Evolutionary conservation across 2,329 filamentous ascomycete species (phyloP), one percentile per base, ranked within the genome.

Genomic region (Camillea tinctor): DNA sequence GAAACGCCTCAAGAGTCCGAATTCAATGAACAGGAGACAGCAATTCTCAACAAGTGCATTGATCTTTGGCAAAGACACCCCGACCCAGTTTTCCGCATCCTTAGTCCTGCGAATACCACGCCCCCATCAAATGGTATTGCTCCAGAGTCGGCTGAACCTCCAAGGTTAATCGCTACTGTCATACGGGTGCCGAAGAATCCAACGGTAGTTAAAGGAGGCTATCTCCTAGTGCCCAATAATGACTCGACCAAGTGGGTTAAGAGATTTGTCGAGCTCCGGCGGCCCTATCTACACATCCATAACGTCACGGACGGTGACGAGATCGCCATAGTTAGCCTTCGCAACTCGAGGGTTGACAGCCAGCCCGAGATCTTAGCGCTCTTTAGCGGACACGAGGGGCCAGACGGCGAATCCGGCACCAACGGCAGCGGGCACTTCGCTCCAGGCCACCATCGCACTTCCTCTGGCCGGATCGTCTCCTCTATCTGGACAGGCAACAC

Each of bases 261-360:
- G 68, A 88, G 94, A 50, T 98, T 96, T 71, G 92, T 97, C 54
- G 95, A 99, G 76, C 84, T 99, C 24, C 87, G 95, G 30, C 85
- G 90, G 56, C 95, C 95, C 0, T 99, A 98, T 73, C 82, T 99
- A 56, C 93, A 98, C 74, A 86, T 99, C 40, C 92, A 98, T 76
- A 90, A 87, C 22, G 88, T 90, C 0, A 87, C 88, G 0, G 91
- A 96, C 49, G 93, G 94, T 19, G 95, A 98, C 68, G 94, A 97
- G 75, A 84, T 97, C 52, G 92, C 89, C 57, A 88, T 95, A 9
- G 91, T 98, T 68, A 96, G 94, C 72, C 81, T 99, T 57, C 87
- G 89, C 40, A 96, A 97, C 71, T 90, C 92, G 7, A 85, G 93
- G n/a, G 88, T 99, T 11, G 95, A 99, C 72, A 92, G 93, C 69